Evolutionary conservation across 306 rosid species (phyloP), one percentile per base, ranked within the genome.

Genomic region (Malus sylvestris): DNA sequence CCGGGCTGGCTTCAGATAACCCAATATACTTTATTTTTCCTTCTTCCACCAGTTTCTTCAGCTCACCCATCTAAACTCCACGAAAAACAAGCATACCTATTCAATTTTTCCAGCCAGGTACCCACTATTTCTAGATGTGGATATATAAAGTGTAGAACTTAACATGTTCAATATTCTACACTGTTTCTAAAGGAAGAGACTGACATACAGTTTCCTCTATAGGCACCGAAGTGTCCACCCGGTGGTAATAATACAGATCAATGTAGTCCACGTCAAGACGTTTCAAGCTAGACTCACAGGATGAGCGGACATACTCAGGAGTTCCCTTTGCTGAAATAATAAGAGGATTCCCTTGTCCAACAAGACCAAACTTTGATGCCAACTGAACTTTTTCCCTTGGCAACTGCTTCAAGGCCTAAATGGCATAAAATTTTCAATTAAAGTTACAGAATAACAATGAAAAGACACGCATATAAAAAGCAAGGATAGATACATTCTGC

Each of bases 221-320:
- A 20, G 97, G 91, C 8, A 87, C 83, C 1, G 89, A 68, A n/a
- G 91, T 88, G 79, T 93, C 97, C 40, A 84, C 38, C 0, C 97
- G 87, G 79, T 93, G 98, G 79, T 89, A 92, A 78, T 93, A 89
- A 80, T 88, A 91, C 63, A 93, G 87, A 78, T 93, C 97, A 25
- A 93, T 91, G 83, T 82, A 93, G 18, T 88, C 85, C 2, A 93
- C 86, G 13, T 85, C 98, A 22, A 93, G 97, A 18, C 96, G 88
- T 52, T 82, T 87, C 18, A 91, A 85, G 57, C 98, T 93, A 72
- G 77, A 83, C 88, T 89, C 97, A 49, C 93, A 86, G 67, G 90
- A 84, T 30, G 88, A 80, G 27, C 98, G 78, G 63, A 89, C 93
- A 78, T 91, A 93, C 53, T 89, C 90, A 11, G 98, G 98, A 44